Conservation (phyloP, 441 rosid genomes). For the Daphne laureola region DNA sequence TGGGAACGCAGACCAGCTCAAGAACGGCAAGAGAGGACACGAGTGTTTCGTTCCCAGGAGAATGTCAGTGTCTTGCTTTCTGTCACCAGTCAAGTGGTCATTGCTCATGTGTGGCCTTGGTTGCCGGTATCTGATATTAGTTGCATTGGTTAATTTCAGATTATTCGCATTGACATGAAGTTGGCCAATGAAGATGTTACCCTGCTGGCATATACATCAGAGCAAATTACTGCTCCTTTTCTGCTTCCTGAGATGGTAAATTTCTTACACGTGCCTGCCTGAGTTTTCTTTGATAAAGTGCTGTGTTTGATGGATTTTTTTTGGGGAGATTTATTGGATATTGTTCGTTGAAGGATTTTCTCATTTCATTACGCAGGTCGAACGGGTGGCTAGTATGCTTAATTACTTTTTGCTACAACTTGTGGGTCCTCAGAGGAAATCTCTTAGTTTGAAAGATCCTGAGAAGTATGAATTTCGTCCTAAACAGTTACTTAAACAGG, state of each 20-base stretch:
- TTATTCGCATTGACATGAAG: conserved; percentile 92
- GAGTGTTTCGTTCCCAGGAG: conserved; percentile 88
- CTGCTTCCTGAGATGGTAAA: conserved; percentile 98
- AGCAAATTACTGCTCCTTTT: conserved; percentile 92
- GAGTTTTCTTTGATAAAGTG: conserved; percentile 1
- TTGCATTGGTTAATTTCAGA: conserved; percentile 35
- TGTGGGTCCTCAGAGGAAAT: conserved; percentile 95
- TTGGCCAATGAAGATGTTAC: conserved; percentile 97
- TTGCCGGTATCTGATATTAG: conserved; percentile 1
- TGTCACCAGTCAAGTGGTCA: background rate
- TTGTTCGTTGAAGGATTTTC: background rate
- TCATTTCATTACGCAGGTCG: conserved; percentile 48
- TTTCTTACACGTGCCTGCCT: conserved; percentile 2
- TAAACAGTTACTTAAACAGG: conserved; percentile 91
- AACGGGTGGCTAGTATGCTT: conserved; percentile 97
- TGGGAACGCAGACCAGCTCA: conserved; percentile 95
- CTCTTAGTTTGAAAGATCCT: conserved; percentile 85
- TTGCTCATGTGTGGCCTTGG: conserved; percentile 3
- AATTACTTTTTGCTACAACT: conserved; percentile 95
- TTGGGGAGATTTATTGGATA: conserved; percentile 1
- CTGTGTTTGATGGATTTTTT: background rate
- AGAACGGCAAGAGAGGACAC: conserved; percentile 97
- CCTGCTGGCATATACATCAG: conserved; percentile 90
- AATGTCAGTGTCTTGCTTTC: conserved; percentile 45
- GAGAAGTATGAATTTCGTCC: conserved; percentile 98